These are phyloP conservation scores for Colletotrichum sp. DNA, from an alignment of 2,329 filamentous ascomycete genomes.

Conservation along the genomic window DNA sequence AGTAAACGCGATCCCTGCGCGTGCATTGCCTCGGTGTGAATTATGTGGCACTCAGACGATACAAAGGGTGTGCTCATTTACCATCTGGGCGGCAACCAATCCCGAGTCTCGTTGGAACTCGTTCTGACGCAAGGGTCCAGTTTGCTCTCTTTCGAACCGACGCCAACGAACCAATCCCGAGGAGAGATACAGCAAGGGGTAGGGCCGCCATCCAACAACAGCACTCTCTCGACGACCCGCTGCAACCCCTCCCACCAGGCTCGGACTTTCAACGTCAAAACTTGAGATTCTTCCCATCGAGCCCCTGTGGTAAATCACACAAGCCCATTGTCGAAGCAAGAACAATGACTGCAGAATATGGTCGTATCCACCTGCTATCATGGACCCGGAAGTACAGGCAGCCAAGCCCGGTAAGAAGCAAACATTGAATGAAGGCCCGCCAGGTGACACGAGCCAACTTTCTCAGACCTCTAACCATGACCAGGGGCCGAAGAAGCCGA, in stretches of 20 bases:
- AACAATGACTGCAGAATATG: fast-evolving
- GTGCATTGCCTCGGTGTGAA: not conserved
- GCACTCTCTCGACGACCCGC: not conserved
- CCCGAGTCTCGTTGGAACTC: not conserved
- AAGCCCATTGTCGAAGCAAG: not conserved
- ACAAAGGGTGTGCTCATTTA: not conserved
- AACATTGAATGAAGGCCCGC: not conserved
- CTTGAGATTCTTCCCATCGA: not conserved
- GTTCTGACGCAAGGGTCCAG: not conserved
- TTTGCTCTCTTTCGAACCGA: not conserved
- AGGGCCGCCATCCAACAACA: not conserved
- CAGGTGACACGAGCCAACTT: not conserved
- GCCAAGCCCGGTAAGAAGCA: not conserved
- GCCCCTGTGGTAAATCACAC: not conserved
- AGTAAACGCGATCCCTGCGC: not conserved
- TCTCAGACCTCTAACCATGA: not conserved
- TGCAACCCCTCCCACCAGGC: not conserved
- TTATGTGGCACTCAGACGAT: not conserved
- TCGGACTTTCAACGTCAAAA: not conserved
- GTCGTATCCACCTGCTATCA: not conserved
- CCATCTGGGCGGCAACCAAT: not conserved
- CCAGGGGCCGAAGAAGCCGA: not conserved
- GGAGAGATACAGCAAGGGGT: not conserved
- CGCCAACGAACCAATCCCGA: not conserved
- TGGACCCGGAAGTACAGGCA: not conserved